Evolutionary conservation across 140 eudicot genomes (phyloP).

Genomic region (Artemisia princeps): DNA sequence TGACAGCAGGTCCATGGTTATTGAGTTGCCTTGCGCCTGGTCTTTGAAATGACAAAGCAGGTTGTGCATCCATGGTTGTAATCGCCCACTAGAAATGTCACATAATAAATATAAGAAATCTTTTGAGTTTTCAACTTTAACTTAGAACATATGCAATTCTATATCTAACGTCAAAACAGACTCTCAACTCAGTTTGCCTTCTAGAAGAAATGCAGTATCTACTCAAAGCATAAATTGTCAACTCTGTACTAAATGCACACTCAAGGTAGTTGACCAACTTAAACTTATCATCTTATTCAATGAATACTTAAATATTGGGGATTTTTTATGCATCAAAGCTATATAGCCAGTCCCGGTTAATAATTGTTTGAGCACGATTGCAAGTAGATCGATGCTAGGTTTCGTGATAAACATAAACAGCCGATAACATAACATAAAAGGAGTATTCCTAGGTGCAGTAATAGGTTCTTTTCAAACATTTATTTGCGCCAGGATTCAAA

Average conservation of each 20-base stretch:
- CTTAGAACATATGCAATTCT: neutral
- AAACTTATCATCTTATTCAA: constrained; percentile 1
- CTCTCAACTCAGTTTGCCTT: no score
- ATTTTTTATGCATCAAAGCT: constrained; percentile 6
- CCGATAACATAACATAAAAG: neutral
- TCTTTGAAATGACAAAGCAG: constrained; percentile 55
- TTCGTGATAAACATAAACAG: neutral
- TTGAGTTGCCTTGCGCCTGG: constrained; percentile 42
- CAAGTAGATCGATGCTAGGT: neutral
- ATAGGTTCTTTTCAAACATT: neutral
- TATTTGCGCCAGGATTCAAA: neutral
- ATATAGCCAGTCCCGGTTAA: neutral
- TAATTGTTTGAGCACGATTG: neutral
- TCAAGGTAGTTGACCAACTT: neutral
- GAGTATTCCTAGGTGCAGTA: neutral
- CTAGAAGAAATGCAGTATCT: neutral
- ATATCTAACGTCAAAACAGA: no score
- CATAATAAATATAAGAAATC: constrained; percentile 15
- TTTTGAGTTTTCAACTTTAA: neutral
- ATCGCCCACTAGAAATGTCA: constrained; percentile 3
- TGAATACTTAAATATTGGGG: neutral
- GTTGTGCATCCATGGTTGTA: constrained; percentile 67
- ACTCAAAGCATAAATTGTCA: neutral
- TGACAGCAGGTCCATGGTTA: constrained; percentile 43
- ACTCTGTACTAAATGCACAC: neutral